Evolutionary conservation across 2,329 filamentous ascomycete species (phyloP), one percentile per base, ranked within the genome.

Genomic region (Alternaria arbusti): DNA sequence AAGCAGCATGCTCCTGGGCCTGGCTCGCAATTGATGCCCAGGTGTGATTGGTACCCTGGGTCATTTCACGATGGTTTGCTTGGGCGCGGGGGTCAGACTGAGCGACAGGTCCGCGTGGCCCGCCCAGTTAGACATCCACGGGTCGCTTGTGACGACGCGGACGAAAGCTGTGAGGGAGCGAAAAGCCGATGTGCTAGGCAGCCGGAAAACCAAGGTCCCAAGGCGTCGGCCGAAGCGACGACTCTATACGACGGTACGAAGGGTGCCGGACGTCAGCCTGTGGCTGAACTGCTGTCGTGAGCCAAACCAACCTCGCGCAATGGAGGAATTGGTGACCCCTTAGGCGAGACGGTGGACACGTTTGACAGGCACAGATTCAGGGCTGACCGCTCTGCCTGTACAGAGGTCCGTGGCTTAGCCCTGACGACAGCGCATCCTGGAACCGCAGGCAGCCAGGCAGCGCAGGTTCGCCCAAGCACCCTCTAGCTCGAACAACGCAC

Each of bases 371-470:
- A 72, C 71, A 73, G 69, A 61, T 66, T 57, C 64, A 71, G 56
- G 69, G 59, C 58, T 74, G 71, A 74, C 71, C 71, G 70, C 71
- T 70, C 56, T 63, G 66, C 49, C 30, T 57, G 67, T 64, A 64
- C 65, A 64, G 59, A 25, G 54, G 46, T 51, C 57, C 64, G 68
- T 71, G 71, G 67, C 69, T 72, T 67, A 64, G 68, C 69, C 49
- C 69, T 73, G 66, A 68, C 68, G 70, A 68, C 66, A 72, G 71
- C 66, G 59, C 61, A 70, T 63, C 67, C 68, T 57, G 49, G 66
- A 51, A 36, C 45, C 28, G 30, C 54, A 70, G 70, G 65, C 70
- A 66, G 59, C 59, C 67, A 70, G 66, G 66, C 68, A 71, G 51
- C 54, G 50, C 59, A 62, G 46, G 36, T 49, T 51, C 50, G 59